A percentile compares a stretch with the other conserved stretches of the same genome.
These are phyloP conservation scores for Cinnamomum micranthum DNA, from an alignment of 164 flowering plant genomes.

Conservation along the genomic window DNA sequence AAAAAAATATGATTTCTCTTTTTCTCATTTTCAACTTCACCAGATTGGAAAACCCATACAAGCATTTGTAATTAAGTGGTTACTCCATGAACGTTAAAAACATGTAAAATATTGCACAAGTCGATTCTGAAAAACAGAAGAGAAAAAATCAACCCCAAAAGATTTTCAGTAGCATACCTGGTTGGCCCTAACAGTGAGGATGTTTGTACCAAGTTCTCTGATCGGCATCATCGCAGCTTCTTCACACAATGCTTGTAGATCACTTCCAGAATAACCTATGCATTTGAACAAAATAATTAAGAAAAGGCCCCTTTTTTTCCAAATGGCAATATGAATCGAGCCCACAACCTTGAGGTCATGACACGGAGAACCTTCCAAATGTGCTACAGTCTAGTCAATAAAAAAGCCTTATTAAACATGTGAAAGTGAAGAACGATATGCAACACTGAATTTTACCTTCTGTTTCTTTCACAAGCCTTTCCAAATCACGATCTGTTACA, in stretches of 20 bases:
- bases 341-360: background rate
- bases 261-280: constrained; percentile 97
- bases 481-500: constrained; percentile 70
- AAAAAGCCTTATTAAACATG: background rate
- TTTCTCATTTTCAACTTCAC: no score
- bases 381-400: background rate
- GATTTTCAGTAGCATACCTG: constrained; percentile 43
- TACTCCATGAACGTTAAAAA: no score
- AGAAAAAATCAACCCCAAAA: background rate
- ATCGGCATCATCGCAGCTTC: constrained; percentile 99
- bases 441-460: constrained; percentile 52
- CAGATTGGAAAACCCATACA: no score
- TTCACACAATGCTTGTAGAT: constrained; percentile 94
- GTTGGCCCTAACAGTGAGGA: constrained; percentile 76
- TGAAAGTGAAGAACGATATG: background rate
- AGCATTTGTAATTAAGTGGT: no score
- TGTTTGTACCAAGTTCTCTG: constrained; percentile 86
- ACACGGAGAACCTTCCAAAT: background rate
- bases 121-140: no score
- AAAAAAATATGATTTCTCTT: no score
- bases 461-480: constrained; percentile 73
- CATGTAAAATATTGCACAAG: no score
- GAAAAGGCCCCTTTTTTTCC: no score
- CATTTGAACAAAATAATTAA: background rate
- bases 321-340: no score